Conservation (phyloP, 116 monocot species). For the Papilionanthe hybrid region DNA sequence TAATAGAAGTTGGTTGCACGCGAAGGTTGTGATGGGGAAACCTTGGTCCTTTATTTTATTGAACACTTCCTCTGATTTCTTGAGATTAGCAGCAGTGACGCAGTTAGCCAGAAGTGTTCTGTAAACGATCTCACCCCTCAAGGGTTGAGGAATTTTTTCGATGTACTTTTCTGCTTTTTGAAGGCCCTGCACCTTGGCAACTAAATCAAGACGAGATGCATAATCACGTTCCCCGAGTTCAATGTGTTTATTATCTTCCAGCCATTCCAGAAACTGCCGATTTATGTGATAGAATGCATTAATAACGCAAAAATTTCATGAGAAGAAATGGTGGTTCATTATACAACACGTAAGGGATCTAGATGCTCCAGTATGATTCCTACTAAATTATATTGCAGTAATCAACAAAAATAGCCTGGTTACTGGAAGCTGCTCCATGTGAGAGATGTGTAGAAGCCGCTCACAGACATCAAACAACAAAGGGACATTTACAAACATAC, state of each 20-base stretch:
- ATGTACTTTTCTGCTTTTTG: conserved; percentile 54
- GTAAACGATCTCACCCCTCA: conserved; percentile 54
- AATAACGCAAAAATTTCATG: background rate
- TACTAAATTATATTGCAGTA: no score
- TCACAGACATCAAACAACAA: no score
- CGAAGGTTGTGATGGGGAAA: conserved; percentile 50
- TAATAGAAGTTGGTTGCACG: conserved; percentile 78
- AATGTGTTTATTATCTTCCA: conserved; percentile 39
- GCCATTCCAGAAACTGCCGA: conserved; percentile 75
- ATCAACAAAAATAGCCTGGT: no score
- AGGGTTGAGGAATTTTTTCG: conserved; percentile 51
- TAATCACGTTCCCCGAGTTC: conserved; percentile 62
- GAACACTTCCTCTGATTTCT: conserved; percentile 68
- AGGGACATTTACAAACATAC: no score
- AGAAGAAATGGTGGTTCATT: background rate
- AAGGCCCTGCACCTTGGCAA: conserved; percentile 58
- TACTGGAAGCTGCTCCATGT: no score
- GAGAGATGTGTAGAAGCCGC: no score
- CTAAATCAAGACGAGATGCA: conserved; percentile 58
- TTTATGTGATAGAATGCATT: background rate
- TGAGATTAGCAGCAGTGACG: conserved; percentile 31
- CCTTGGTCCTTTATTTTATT: conserved; percentile 61
- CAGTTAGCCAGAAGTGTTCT: conserved; percentile 65
- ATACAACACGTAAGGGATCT: no score
- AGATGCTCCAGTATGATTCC: no score